phyloP scores from a whole-genome alignment of 371 early-diverging fungal species.

The Mucor saturninus region DNA sequence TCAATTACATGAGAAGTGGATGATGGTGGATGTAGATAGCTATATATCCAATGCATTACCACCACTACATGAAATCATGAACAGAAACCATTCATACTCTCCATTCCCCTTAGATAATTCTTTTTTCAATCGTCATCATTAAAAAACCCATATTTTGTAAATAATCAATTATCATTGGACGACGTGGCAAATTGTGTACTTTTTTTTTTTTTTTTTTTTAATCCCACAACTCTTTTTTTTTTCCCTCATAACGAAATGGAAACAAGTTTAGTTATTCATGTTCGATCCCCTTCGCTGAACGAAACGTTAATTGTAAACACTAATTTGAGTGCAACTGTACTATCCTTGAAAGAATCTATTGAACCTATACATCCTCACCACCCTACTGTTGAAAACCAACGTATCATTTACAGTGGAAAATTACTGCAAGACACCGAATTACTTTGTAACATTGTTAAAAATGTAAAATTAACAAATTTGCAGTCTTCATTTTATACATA shows the following conservation, averaged over 20 bases:
- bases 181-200: not conserved
- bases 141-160: not conserved
- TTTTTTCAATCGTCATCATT: constrained; percentile 7
- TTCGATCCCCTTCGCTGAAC: constrained; percentile 50
- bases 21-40: not conserved
- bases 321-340: constrained; percentile 27
- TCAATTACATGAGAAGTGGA: not conserved
- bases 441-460: constrained; percentile 33
- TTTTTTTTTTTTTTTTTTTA: not conserved
- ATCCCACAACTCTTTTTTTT: not conserved
- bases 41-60: constrained; percentile 1
- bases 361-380: constrained; percentile 42
- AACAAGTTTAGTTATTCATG: constrained; percentile 28
- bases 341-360: constrained; percentile 35
- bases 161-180: constrained; percentile 1
- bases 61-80: constrained; percentile 6
- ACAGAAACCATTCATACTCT: constrained; percentile 5
- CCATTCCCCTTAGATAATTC: constrained; percentile 6
- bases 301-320: constrained; percentile 38
- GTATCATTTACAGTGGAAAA: constrained; percentile 50
- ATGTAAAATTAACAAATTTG: constrained; percentile 21
- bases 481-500: too few relatives aligned
- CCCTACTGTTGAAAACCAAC: constrained; percentile 41
- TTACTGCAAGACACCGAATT: constrained; percentile 36
- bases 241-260: constrained; percentile 1